Conservation (phyloP, 768 basidiomycete genomes). For the Panus rudis region DNA sequence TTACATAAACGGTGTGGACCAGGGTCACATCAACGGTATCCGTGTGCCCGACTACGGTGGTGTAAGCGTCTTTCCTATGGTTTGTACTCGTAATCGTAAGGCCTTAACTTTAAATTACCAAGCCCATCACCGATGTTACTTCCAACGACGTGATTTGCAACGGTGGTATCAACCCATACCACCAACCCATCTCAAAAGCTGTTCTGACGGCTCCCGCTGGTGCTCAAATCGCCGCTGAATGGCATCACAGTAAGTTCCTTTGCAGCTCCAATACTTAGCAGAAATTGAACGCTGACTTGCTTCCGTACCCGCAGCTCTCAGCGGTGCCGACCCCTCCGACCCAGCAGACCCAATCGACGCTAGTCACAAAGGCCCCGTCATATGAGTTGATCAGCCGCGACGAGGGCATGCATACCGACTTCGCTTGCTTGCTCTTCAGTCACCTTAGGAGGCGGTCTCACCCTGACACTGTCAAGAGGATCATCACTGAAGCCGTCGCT, state of each 20-base stretch:
- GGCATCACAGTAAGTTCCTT: slow-evolving; percentile 40
- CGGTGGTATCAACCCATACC: slow-evolving; percentile 32
- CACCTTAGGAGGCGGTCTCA: slow-evolving; percentile 80
- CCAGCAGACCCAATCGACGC: slow-evolving; percentile 42
- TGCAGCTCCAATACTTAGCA: no score
- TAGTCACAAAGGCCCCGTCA: slow-evolving; percentile 57
- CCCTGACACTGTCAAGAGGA: slow-evolving; percentile 61
- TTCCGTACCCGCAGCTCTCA: slow-evolving; percentile 21
- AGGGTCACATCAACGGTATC: slow-evolving; percentile 38
- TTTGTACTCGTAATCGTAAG: background rate
- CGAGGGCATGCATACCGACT: slow-evolving; percentile 96
- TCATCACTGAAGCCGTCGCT: slow-evolving; percentile 77
- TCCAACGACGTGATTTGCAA: slow-evolving; percentile 54
- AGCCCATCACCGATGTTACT: slow-evolving; percentile 53
- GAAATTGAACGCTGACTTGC: background rate
- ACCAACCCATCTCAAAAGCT: slow-evolving; percentile 9
- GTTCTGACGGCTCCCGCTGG: slow-evolving; percentile 39
- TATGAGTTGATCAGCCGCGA: slow-evolving; percentile 96
- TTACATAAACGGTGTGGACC: slow-evolving; percentile 45
- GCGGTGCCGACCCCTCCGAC: slow-evolving; percentile 39
- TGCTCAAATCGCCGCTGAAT: slow-evolving; percentile 44
- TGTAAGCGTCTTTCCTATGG: slow-evolving; percentile 25
- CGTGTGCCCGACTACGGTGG: slow-evolving; percentile 43
- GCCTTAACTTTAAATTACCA: background rate
- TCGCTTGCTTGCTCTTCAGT: slow-evolving; percentile 84